Percentiles rank a stretch among this genome's conserved stretches.
These are phyloP conservation scores for Spathaspora hagerdaliae DNA, from an alignment of 805 yeast genomes.

Conservation along the genomic window DNA sequence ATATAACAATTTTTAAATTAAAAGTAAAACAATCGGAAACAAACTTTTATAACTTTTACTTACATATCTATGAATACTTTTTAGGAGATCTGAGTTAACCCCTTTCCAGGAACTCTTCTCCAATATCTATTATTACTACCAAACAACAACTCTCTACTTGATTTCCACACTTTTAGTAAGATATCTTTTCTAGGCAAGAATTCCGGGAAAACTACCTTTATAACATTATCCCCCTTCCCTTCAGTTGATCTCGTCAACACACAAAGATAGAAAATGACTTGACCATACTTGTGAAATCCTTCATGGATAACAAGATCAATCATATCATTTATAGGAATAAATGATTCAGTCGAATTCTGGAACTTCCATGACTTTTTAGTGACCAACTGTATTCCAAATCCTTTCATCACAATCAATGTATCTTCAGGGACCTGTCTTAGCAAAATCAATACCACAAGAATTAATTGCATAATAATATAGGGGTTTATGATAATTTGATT, in stretches of 20 bases:
- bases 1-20: too few relatives aligned
- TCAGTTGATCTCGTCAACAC: conserved; percentile 42
- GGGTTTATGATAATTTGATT: background rate
- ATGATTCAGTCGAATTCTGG: conserved; percentile 20
- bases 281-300: conserved; percentile 64
- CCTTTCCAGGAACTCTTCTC: conserved; percentile 36
- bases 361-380: conserved; percentile 23
- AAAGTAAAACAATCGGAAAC: too few relatives aligned
- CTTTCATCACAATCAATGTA: conserved; percentile 37
- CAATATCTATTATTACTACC: conserved; percentile 25
- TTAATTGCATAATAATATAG: conserved; percentile 2
- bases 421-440: conserved; percentile 38
- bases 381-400: conserved; percentile 45
- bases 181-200: conserved; percentile 40
- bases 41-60: too few relatives aligned
- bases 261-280: conserved; percentile 61
- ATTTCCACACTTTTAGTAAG: conserved; percentile 35
- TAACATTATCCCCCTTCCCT: conserved; percentile 10
- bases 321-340: conserved; percentile 55
- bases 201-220: conserved; percentile 38
- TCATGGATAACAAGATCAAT: conserved; percentile 71
- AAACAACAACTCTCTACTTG: conserved; percentile 34
- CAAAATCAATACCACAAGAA: conserved; percentile 12
- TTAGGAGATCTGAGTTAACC: conserved; percentile 17
- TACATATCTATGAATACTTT: too few relatives aligned